Base-by-base conservation (phyloP, 1,284 basidiomycete genomes). In the Macrocybe sp. region DNA sequence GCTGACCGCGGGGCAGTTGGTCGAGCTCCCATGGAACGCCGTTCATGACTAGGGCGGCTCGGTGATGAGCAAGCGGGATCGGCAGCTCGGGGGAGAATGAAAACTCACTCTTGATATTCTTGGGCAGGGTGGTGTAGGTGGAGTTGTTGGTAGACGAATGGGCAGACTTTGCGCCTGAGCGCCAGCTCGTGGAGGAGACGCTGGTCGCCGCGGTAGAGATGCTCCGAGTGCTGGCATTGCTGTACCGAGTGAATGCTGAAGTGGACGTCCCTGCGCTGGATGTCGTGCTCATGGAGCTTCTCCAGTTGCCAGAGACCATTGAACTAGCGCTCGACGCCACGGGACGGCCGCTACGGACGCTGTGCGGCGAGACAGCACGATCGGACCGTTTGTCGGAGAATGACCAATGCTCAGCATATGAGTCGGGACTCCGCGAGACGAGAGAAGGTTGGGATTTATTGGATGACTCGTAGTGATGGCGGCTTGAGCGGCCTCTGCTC, bases 51-150 rank as follows among this genome's bases (percentile, higher is more conserved):
- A 48, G 10, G 51, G 28, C 22, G 22, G 22, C 22, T 22, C 22
- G 22, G 12, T 30, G 52, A 50, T 48, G 44, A 38, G 47, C 44
- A 46, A 38, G 42, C 39, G 38, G 22, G 43, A 31, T 48, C 22
- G 11, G 44, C 34, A 47, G 8, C 37, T 29, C 43, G 14, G 29
- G 3, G 9, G 33, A 52, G 53, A 45, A 59, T 41, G 40, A 46
- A 44, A 43, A 79, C 84, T 67, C 61, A 91, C 88, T 70, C 74
- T 91, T 91, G 71, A 90, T 73, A 61, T 89, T 90, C 69, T 81
- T 77, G 46, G 86, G 84, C 28, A 78, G 56, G 31, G 65, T 56
- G 45, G 65, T 51, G 51, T 69, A 50, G 47, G 63, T 57, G 48
- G 60, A 58, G 22, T 52, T 55, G 58, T 60, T 51, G 37, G 54